Evolutionary conservation across 2,329 filamentous ascomycete genomes (phyloP).

Genomic region (Teratosphaeria nubilosa): DNA sequence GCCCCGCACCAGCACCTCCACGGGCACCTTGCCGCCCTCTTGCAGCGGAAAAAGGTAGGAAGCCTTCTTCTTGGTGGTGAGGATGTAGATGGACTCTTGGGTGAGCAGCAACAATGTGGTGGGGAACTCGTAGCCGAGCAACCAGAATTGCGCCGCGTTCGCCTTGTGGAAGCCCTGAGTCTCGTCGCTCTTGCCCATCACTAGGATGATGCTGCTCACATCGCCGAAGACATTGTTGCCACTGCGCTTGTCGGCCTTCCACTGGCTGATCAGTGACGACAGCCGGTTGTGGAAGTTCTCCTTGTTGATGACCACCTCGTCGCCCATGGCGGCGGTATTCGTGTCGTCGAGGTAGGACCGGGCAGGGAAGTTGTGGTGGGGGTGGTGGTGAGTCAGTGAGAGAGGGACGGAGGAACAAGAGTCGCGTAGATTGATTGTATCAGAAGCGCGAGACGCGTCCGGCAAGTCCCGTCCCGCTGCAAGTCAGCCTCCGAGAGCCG

Average conservation of each 20-base stretch:
- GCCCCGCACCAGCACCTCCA: slow-evolving; percentile 83
- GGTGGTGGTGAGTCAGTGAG: not conserved
- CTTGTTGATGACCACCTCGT: slow-evolving; percentile 83
- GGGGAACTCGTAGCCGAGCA: slow-evolving; percentile 96
- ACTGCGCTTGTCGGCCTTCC: slow-evolving; percentile 91
- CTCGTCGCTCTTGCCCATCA: slow-evolving; percentile 94
- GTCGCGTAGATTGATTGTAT: not conserved
- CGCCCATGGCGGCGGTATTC: slow-evolving; percentile 43
- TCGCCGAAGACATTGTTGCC: slow-evolving; percentile 79
- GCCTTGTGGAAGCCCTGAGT: slow-evolving; percentile 84
- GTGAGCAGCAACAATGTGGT: slow-evolving; percentile 92
- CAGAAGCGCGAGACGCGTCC: not conserved
- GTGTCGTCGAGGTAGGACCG: slow-evolving; percentile 7
- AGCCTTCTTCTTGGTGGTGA: slow-evolving; percentile 96
- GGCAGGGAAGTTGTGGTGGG: not conserved
- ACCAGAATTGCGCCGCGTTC: slow-evolving; percentile 96
- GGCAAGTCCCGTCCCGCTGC: not conserved
- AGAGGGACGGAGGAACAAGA: not conserved
- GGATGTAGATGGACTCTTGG: slow-evolving; percentile 73
- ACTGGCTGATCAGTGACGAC: slow-evolving; percentile 74
- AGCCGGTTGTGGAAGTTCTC: slow-evolving; percentile 89
- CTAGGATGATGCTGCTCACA: slow-evolving; percentile 73
- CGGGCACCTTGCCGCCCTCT: slow-evolving; percentile 73
- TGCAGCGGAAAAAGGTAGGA: slow-evolving; percentile 89
- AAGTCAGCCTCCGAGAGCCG: not conserved